Percentiles rank a stretch among this genome's conserved stretches.
These are phyloP conservation scores for Rhizopogon rudus DNA, from an alignment of 768 basidiomycete species.

Conservation along the genomic window DNA sequence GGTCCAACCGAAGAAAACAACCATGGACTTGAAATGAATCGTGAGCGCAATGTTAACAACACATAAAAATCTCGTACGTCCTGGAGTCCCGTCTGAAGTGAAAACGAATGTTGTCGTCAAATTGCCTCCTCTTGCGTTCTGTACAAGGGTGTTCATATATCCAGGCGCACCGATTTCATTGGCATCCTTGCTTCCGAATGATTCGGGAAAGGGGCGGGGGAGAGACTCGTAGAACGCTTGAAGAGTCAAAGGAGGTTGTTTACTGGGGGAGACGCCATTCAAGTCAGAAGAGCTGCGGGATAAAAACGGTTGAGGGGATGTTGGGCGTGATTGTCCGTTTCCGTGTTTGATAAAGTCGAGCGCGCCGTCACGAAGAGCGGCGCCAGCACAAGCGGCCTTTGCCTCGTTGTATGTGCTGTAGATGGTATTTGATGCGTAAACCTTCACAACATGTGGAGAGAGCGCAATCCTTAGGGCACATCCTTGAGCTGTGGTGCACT, in stretches of 20 bases:
- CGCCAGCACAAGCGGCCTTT: slow-evolving; percentile 46
- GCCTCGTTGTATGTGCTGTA: slow-evolving; percentile 41
- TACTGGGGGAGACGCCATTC: slow-evolving; percentile 1
- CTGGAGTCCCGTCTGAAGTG: slow-evolving; percentile 34
- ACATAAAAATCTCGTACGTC: slow-evolving; percentile 32
- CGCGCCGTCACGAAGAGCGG: slow-evolving; percentile 48
- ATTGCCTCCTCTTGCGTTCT: slow-evolving; percentile 47
- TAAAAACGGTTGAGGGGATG: slow-evolving; percentile 14
- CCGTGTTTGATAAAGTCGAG: slow-evolving; percentile 55
- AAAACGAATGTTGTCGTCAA: slow-evolving; percentile 40
- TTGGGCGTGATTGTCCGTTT: slow-evolving; percentile 43
- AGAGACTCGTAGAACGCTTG: slow-evolving; percentile 62
- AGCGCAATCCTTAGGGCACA: slow-evolving; percentile 54
- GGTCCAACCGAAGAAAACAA: slow-evolving; percentile 54
- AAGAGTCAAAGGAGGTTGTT: slow-evolving; percentile 32
- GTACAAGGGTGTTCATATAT: slow-evolving; percentile 48
- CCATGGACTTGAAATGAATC: slow-evolving; percentile 44
- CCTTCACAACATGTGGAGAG: slow-evolving; percentile 41
- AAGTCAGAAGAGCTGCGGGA: slow-evolving; percentile 4
- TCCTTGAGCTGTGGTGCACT: slow-evolving; percentile 38
- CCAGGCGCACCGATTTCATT: slow-evolving; percentile 49
- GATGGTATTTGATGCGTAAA: slow-evolving; percentile 46
- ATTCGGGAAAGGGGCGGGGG: slow-evolving; percentile 58
- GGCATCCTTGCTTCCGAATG: slow-evolving; percentile 40
- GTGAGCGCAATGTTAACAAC: slow-evolving; percentile 2